Conservation (phyloP, 306 rosid genomes). For the Urtica urens region DNA sequence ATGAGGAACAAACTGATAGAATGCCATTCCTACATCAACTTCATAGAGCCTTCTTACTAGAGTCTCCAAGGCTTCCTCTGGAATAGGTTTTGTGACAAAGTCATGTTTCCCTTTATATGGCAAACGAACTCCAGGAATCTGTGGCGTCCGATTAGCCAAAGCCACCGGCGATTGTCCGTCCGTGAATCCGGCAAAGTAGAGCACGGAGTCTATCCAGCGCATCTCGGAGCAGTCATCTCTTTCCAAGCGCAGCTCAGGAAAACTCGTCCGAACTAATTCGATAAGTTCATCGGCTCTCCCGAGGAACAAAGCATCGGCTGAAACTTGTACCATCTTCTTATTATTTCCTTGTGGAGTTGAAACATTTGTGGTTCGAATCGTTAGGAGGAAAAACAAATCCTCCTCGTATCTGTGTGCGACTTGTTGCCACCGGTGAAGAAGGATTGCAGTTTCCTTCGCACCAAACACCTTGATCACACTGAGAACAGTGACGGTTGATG, state of each 20-base stretch:
- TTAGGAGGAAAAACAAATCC: conserved; percentile 28
- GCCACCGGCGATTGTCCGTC: background rate
- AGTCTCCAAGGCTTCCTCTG: background rate
- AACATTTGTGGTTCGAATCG: background rate
- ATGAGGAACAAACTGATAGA: conserved; percentile 43
- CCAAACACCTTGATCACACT: conserved; percentile 10
- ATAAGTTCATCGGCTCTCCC: conserved; percentile 5
- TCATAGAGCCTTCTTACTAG: conserved; percentile 8
- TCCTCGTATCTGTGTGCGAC: conserved; percentile 14
- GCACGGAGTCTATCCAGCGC: background rate
- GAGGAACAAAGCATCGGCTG: conserved; percentile 3
- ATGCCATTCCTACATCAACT: too few relatives aligned
- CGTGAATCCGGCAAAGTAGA: background rate
- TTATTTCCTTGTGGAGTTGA: too few relatives aligned
- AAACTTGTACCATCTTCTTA: background rate
- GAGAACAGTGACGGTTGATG: conserved; percentile 25
- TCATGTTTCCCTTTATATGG: conserved; percentile 19
- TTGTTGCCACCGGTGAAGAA: conserved; percentile 22
- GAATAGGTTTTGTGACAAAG: conserved; percentile 9
- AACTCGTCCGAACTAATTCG: background rate
- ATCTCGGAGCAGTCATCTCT: conserved; percentile 10
- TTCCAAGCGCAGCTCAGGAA: conserved; percentile 10
- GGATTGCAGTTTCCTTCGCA: conserved; percentile 15
- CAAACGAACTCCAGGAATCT: conserved; percentile 4
- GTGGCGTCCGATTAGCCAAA: background rate